A percentile compares a stretch with the other conserved stretches of the same genome.
phyloP scores from a whole-genome alignment of 306 rosid genomes.

The Comarum palustre region DNA sequence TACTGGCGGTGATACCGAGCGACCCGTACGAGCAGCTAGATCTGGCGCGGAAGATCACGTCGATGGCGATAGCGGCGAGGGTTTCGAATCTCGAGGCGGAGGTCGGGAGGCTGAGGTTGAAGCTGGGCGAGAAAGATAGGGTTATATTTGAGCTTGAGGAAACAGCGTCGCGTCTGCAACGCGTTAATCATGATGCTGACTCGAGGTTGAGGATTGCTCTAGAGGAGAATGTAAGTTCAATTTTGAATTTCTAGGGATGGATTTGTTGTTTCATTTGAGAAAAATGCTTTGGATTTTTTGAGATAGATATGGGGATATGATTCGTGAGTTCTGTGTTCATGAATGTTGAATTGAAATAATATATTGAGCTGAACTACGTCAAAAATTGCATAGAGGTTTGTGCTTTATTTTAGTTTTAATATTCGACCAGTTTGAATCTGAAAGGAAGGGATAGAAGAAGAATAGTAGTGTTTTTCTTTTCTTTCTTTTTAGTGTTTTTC shows the following conservation, averaged over 20 bases:
- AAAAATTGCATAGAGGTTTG: no score
- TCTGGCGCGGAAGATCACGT: slow-evolving; percentile 90
- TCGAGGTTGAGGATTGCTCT: slow-evolving; percentile 48
- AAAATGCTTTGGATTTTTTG: neutral
- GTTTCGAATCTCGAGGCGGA: slow-evolving; percentile 76
- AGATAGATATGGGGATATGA: no score
- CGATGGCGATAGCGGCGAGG: slow-evolving; percentile 88
- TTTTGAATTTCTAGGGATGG: neutral
- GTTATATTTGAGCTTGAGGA: slow-evolving; percentile 52
- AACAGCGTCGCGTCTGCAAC: slow-evolving; percentile 42
- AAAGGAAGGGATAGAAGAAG: neutral
- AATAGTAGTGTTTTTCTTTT: no score
- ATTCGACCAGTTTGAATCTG: neutral
- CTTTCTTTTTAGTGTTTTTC: no score
- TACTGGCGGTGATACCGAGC: slow-evolving; percentile 65
- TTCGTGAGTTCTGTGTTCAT: no score
- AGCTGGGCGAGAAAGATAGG: slow-evolving; percentile 59
- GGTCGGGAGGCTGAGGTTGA: slow-evolving; percentile 47
- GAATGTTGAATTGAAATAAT: no score
- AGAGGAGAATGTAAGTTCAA: slow-evolving; percentile 51
- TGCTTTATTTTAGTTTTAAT: neutral
- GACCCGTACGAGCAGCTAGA: slow-evolving; percentile 90
- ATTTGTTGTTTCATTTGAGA: neutral
- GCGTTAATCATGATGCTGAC: slow-evolving; percentile 51
- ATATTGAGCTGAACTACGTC: no score